Conservation (phyloP, 2,329 filamentous ascomycete species). For the Trichoderma breve region DNA sequence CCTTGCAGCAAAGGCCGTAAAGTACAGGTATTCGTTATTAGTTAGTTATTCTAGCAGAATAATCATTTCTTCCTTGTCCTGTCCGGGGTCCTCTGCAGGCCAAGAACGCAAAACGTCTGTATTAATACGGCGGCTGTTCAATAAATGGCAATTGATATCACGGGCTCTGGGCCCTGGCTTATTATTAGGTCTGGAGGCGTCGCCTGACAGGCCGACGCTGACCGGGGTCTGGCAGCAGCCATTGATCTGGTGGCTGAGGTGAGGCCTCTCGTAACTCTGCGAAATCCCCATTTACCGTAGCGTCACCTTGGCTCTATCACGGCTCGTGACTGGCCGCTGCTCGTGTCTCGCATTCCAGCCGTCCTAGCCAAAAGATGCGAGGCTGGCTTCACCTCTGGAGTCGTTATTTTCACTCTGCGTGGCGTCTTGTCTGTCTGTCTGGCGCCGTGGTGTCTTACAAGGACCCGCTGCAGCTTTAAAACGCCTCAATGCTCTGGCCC, state of each 20-base stretch:
- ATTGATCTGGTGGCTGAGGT: constrained; percentile 3
- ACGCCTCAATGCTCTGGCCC: background rate
- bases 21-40: background rate
- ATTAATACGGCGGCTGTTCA: background rate
- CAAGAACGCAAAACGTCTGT: background rate
- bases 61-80: background rate
- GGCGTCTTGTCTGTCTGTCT: background rate
- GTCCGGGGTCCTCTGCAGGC: background rate
- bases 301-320: background rate
- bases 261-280: background rate
- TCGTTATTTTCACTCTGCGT: background rate
- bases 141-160: background rate
- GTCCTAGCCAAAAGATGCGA: background rate
- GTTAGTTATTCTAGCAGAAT: background rate
- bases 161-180: background rate
- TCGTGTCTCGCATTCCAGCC: background rate
- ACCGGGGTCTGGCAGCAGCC: background rate
- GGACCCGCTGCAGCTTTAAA: background rate
- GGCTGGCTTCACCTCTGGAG: background rate
- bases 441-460: background rate
- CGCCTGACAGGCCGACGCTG: background rate
- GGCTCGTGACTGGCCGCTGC: background rate
- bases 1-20: background rate
- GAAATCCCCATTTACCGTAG: background rate
- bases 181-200: background rate